Conservation (phyloP, 1,284 basidiomycete genomes). For the Phlebopus sp. region DNA sequence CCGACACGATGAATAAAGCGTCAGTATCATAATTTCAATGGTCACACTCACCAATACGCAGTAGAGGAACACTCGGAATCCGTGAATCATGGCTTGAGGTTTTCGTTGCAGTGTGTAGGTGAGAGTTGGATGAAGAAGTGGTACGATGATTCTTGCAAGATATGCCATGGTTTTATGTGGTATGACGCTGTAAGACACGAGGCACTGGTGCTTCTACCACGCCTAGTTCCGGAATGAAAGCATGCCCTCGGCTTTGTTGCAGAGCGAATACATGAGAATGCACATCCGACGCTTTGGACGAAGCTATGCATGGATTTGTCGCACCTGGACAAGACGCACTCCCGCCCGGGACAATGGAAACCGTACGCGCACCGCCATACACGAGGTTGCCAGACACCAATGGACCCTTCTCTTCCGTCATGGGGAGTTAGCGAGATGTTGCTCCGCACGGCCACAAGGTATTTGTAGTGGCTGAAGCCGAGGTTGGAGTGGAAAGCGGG, state of each 20-base stretch:
- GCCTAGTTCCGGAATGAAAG: constrained; percentile 23
- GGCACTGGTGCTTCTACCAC: constrained; percentile 19
- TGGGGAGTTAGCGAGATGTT: constrained; percentile 1
- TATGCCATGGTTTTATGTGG: constrained; percentile 27
- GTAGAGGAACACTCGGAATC: constrained; percentile 28
- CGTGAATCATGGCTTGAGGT: constrained; percentile 30
- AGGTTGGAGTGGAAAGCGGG: neutral
- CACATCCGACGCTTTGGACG: constrained; percentile 9
- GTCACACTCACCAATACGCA: constrained; percentile 24
- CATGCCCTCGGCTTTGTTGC: constrained; percentile 23
- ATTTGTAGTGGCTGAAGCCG: neutral
- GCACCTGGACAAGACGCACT: neutral
- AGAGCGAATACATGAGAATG: constrained; percentile 2
- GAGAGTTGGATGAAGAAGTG: constrained; percentile 6
- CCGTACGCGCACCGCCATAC: neutral
- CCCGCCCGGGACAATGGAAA: neutral
- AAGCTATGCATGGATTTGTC: neutral
- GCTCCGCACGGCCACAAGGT: constrained; percentile 7
- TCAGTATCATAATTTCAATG: neutral
- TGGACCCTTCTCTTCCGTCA: neutral
- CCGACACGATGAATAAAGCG: neutral
- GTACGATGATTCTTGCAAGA: constrained; percentile 12
- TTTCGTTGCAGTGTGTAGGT: constrained; percentile 4
- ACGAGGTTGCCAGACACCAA: neutral
- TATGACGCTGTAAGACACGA: constrained; percentile 20